Evolutionary conservation across 768 basidiomycete species (phyloP), one percentile per base, ranked within the genome.

Genomic region (Serendipita indica): DNA sequence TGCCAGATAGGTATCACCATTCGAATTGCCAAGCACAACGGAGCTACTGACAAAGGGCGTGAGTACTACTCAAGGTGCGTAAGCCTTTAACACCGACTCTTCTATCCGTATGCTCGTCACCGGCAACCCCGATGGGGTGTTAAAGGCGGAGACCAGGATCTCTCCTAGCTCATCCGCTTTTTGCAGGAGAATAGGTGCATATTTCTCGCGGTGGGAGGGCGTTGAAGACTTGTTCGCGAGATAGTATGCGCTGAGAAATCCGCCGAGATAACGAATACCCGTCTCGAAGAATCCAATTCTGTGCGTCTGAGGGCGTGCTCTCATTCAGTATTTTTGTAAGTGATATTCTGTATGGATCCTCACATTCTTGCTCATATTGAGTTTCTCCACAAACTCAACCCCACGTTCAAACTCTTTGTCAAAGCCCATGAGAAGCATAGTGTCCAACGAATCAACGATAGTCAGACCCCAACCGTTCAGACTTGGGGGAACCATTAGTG

Each of bases 221-320:
- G 12, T 25, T 10, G 14, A 13, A 14, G 33, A 32, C 13, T 16
- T 12, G 14, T 12, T 10, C 13, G 33, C 18, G 45, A 63, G 18
- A 49, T 58, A 25, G 62, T 60, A 56, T 52, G 39, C 20, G 60
- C 60, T 37, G 57, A 63, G 39, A 2, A 77, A 65, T 2, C 76
- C 75, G 16, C 76, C 76, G 2, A 77, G 70, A 45, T 75, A 69
- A n/a, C 76, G 71, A 27, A 77, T 77, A 12, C 72, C 74, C n/a
- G 73, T 75, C 72, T 76, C 66, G 57, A 67, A 67, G 60, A 67
- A 67, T 2, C 14, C 35, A 27, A 61, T 39, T 14, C 33, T 13
- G n/a, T 33, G 18, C 20, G 20, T 20, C 61, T 32, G 22, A 52
- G 12, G 45, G 45, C 35, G 10, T n/a, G n/a, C 10, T 37, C 10